Evolutionary conservation across 768 basidiomycete species (phyloP).

Genomic region (Lactarius tabidus): DNA sequence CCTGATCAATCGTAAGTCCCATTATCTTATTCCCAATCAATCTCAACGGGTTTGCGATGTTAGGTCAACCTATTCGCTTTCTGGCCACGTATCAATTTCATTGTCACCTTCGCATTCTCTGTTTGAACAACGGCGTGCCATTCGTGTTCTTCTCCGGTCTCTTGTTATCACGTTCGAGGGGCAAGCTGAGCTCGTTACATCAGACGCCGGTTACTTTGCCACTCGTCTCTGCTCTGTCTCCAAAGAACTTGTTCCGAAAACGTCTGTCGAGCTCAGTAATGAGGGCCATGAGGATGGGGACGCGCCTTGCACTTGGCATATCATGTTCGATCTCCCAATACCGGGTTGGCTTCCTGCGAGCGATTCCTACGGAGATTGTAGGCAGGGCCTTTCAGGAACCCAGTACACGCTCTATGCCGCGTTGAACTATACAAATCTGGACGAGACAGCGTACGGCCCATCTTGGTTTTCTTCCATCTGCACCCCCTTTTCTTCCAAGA

Average conservation of each 20-base stretch:
- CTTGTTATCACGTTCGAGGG: slow-evolving; percentile 80
- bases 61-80: slow-evolving; percentile 86
- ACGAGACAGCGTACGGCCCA: slow-evolving; percentile 34
- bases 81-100: slow-evolving; percentile 71
- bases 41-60: neutral
- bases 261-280: slow-evolving; percentile 57
- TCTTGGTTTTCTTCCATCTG: slow-evolving; percentile 55
- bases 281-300: slow-evolving; percentile 57
- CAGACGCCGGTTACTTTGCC: slow-evolving; percentile 60
- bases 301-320: slow-evolving; percentile 63
- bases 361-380: slow-evolving; percentile 39
- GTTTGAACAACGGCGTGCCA: slow-evolving; percentile 50
- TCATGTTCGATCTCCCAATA: slow-evolving; percentile 77
- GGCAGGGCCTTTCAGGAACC: slow-evolving; percentile 47
- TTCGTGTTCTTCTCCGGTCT: slow-evolving; percentile 59
- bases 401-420: slow-evolving; percentile 65
- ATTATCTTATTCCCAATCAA: slow-evolving; percentile 3
- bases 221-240: slow-evolving; percentile 64
- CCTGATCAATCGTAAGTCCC: slow-evolving; percentile 57
- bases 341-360: slow-evolving; percentile 87
- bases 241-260: slow-evolving; percentile 54
- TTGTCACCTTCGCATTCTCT: slow-evolving; percentile 54
- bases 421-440: slow-evolving; percentile 51
- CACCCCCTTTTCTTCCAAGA: slow-evolving; percentile 48
- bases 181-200: slow-evolving; percentile 69